A percentile compares a stretch with the other conserved stretches of the same genome.
phyloP scores from a whole-genome alignment of 345 rosid species.

The Sonneratia alba region DNA sequence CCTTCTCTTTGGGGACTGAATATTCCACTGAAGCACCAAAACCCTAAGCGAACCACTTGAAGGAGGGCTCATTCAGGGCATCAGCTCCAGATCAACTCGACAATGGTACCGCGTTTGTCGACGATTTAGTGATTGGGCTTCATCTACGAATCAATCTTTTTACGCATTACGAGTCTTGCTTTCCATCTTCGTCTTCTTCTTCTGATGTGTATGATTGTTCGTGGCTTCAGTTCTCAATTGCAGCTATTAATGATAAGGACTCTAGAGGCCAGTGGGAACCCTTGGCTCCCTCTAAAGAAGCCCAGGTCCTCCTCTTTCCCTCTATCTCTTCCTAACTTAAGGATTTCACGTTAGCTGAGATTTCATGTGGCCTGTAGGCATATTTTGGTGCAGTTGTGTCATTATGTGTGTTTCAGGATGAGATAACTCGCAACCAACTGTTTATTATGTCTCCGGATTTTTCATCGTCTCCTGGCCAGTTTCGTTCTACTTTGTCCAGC shows the following conservation, averaged over 20 bases:
- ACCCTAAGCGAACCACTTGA: not conserved
- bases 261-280: conserved; percentile 88
- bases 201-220: not conserved
- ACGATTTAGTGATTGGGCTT: not conserved
- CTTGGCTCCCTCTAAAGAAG: conserved; percentile 94
- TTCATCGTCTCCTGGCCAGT: not conserved
- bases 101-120: not conserved
- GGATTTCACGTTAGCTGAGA: not conserved
- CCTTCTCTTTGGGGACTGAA: not conserved
- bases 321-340: not conserved
- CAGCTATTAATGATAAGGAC: conserved; percentile 93
- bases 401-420: not conserved
- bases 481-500: not conserved
- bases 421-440: not conserved
- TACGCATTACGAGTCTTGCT: not conserved
- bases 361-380: not conserved
- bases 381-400: not conserved
- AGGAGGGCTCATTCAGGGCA: not conserved
- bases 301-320: conserved; percentile 46
- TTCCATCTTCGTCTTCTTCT: not conserved
- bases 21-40: not conserved
- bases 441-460: not conserved
- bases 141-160: not conserved
- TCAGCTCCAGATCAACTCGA: not conserved
- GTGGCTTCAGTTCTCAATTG: conserved; percentile 63